Conservation (phyloP, 257 asterid genomes). For the Capsicum pubescens region DNA sequence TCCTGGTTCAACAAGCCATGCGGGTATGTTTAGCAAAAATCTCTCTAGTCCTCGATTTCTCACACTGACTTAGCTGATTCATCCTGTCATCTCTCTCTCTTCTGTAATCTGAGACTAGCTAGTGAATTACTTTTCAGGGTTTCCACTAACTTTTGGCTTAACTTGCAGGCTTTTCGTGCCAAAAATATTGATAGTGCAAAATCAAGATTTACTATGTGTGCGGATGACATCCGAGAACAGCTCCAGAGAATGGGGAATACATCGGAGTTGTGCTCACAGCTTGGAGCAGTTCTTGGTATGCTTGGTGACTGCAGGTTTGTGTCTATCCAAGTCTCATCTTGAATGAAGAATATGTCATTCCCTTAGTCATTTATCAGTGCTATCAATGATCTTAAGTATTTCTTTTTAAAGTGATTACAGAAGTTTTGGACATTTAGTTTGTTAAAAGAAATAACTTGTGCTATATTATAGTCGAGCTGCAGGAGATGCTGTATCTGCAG, state of each 20-base stretch:
- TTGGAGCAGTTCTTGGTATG: conserved; percentile 97
- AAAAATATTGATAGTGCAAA: conserved; percentile 90
- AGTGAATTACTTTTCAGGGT: conserved; percentile 9
- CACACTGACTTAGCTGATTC: not conserved
- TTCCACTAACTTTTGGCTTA: conserved; percentile 29
- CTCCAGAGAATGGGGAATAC: conserved; percentile 72
- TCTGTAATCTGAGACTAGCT: conserved; percentile 17
- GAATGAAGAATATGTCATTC: conserved; percentile 9
- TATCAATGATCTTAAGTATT: not conserved
- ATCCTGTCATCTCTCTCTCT: not conserved
- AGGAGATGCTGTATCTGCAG: conserved; percentile 84
- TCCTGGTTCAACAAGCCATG: conserved; percentile 98
- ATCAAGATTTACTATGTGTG: conserved; percentile 81
- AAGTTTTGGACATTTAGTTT: conserved; percentile 20
- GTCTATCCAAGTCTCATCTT: conserved; percentile 24
- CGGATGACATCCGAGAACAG: conserved; percentile 88
- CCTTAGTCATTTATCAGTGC: not conserved
- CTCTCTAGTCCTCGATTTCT: not conserved
- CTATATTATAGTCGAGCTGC: conserved; percentile 70
- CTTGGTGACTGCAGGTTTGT: conserved; percentile 97
- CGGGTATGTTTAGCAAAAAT: conserved; percentile 68
- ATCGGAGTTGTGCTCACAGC: conserved; percentile 89
- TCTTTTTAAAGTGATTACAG: not conserved
- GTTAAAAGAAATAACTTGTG: conserved; percentile 12
- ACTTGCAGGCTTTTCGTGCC: conserved; percentile 85